phyloP scores from a whole-genome alignment of 257 asterid genomes.

The Primulina huaijiensis region DNA sequence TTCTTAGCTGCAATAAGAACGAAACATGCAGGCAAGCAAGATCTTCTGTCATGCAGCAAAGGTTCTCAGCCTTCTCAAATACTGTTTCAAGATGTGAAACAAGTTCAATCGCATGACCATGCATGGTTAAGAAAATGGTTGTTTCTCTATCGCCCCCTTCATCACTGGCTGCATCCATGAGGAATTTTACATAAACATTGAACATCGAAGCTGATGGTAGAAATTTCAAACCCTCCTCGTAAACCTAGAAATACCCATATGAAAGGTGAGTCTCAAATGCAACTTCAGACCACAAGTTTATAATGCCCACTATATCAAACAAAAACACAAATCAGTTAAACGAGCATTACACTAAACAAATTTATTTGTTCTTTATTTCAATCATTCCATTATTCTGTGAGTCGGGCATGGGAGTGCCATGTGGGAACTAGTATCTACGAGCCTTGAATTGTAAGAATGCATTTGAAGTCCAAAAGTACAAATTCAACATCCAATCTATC shows the following conservation, averaged over 20 bases:
- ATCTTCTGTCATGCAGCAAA: constrained; percentile 60
- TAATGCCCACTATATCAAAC: background rate
- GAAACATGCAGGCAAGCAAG: constrained; percentile 75
- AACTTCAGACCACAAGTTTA: background rate
- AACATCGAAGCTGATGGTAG: constrained; percentile 5
- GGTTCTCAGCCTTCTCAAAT: constrained; percentile 68
- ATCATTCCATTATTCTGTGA: too few relatives aligned
- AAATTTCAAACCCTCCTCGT: constrained; percentile 9
- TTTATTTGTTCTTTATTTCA: too few relatives aligned
- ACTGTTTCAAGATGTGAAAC: constrained; percentile 53
- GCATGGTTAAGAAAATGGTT: constrained; percentile 24
- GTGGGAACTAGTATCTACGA: too few relatives aligned
- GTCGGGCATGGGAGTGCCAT: too few relatives aligned
- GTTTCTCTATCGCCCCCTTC: constrained; percentile 33
- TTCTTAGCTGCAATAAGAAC: constrained; percentile 59
- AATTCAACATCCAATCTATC: too few relatives aligned
- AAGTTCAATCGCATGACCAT: constrained; percentile 42
- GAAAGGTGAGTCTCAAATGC: constrained; percentile 4
- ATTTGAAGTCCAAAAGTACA: too few relatives aligned
- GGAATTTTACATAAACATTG: constrained; percentile 32
- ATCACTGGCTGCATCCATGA: constrained; percentile 45
- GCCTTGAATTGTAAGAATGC: too few relatives aligned
- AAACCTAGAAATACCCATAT: background rate
- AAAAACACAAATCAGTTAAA: too few relatives aligned
- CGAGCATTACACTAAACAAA: too few relatives aligned